Percentiles rank a stretch among this genome's conserved stretches.
Conservation (phyloP, 805 yeast genomes). For the Metschnikowia picachoensis region DNA sequence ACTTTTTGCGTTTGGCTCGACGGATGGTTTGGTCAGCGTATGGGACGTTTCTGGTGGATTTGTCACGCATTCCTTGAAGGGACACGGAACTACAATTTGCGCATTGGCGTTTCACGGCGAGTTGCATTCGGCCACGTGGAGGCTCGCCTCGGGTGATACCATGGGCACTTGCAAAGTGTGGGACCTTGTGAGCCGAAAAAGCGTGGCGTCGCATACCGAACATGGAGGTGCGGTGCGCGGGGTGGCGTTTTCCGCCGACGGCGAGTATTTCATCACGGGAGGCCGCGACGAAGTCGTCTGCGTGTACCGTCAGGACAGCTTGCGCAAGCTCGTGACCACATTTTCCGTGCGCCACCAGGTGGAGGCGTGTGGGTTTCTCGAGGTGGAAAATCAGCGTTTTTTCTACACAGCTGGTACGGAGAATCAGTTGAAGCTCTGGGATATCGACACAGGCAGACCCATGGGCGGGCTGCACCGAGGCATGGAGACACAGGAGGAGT, state of each 20-base stretch:
- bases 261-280: slow-evolving; percentile 63
- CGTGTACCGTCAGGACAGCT: slow-evolving; percentile 48
- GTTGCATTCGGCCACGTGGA: slow-evolving; percentile 65
- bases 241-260: slow-evolving; percentile 55
- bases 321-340: slow-evolving; percentile 56
- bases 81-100: slow-evolving; percentile 88
- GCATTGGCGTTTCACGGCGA: slow-evolving; percentile 72
- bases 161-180: slow-evolving; percentile 54
- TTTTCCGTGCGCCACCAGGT: slow-evolving; percentile 71
- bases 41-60: slow-evolving; percentile 90
- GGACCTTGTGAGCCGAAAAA: slow-evolving; percentile 72
- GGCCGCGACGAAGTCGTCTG: slow-evolving; percentile 83
- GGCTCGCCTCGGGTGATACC: slow-evolving; percentile 66
- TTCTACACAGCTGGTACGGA: slow-evolving; percentile 78
- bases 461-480: slow-evolving; percentile 47
- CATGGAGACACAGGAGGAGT: slow-evolving; percentile 62
- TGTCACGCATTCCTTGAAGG: slow-evolving; percentile 85
- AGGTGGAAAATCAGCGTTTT: slow-evolving; percentile 25
- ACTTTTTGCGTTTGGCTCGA: slow-evolving; percentile 87
- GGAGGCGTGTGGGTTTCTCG: slow-evolving; percentile 63
- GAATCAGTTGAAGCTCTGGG: slow-evolving; percentile 66
- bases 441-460: slow-evolving; percentile 44
- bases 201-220: slow-evolving; percentile 58
- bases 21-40: slow-evolving; percentile 88
- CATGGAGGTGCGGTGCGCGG: slow-evolving; percentile 88